phyloP scores from a whole-genome alignment of 169 alveolate genomes.

The Eimeria necatrix region DNA sequence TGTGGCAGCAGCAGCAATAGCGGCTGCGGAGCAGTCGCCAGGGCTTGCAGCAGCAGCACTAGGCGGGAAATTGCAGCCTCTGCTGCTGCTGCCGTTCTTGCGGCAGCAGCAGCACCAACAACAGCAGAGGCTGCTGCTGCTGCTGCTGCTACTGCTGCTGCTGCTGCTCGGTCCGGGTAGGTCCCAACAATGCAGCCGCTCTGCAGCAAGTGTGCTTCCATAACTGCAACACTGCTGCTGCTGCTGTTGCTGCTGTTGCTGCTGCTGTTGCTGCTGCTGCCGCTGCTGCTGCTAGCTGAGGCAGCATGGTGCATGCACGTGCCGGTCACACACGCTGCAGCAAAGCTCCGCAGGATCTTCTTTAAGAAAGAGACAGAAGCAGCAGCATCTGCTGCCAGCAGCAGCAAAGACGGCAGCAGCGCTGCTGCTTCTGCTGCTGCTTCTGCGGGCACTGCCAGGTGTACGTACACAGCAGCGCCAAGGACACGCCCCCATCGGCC shows the following conservation, averaged over 20 bases:
- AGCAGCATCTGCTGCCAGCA: slow-evolving; percentile 44
- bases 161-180: slow-evolving; percentile 4
- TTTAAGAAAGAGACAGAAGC: not conserved
- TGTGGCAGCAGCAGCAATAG: slow-evolving; percentile 19
- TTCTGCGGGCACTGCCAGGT: slow-evolving; percentile 35
- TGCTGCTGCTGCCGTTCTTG: slow-evolving; percentile 49
- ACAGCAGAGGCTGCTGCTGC: not conserved
- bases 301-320: slow-evolving; percentile 33
- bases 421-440: slow-evolving; percentile 71
- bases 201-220: too few species aligned
- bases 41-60: not conserved
- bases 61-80: slow-evolving; percentile 5
- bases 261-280: slow-evolving; percentile 36
- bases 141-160: slow-evolving; percentile 50
- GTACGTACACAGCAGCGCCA: slow-evolving; percentile 35
- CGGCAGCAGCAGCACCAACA: not conserved
- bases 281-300: not conserved
- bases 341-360: not conserved
- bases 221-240: too few species aligned
- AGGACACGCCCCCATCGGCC: not conserved
- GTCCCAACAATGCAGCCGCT: too few species aligned
- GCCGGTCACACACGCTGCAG: not conserved
- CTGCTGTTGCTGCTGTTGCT: not conserved
- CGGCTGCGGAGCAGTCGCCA: slow-evolving; percentile 43
- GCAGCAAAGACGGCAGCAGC: slow-evolving; percentile 9